Base-by-base conservation (phyloP, 768 basidiomycete species). In the Russula foetens region DNA sequence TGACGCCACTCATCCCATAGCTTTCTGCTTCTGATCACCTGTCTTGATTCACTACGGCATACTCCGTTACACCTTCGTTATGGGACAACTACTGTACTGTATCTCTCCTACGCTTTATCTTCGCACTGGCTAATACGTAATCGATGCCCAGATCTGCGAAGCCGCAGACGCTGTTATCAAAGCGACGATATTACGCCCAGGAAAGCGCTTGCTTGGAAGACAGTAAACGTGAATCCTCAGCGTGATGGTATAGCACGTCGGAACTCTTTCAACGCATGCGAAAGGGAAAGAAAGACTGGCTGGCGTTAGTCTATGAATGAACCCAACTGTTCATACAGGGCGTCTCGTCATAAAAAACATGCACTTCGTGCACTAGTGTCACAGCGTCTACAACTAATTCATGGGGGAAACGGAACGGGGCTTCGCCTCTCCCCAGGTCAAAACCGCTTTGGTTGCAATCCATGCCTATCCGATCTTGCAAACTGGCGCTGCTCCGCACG, bases 281-380 rank as follows among this genome's bases (percentile, higher is more conserved):
- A 0, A 71, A 80, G 47, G 83, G 84, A 0, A 84, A 85, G 0
- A 85, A 84, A 0, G 85, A 86, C 66, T 79, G 80, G 50, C 73
- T 82, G 15, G 24, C 26, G 4, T 35, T 35, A 11, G 35, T 35
- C 35, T 35, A 14, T 12, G 17, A 17, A 19, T 2, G 15, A 3
- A 15, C 39, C 3, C 39, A 41, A 41, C 39, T 1, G 5, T 41
- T 19, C 39, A 41, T 41, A 41, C 39, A 41, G 7, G 39, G 14
- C 17, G 17, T 7, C 11, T 50, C 11, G 7, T 23, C 12, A 28
- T 49, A 23, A 23, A 23, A 23, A 21, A 7, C 38, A 48, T 41
- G 19, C 41, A n/a, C 12, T 28, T 4, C 29, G 9, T n/a, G 19
- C 28, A 19, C 28, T n/a, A n/a, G 17, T 31, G 21, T n/a, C n/a